These are phyloP conservation scores for Leucosporidium creatinivorum DNA, from an alignment of 768 basidiomycete genomes.

Conservation along the genomic window DNA sequence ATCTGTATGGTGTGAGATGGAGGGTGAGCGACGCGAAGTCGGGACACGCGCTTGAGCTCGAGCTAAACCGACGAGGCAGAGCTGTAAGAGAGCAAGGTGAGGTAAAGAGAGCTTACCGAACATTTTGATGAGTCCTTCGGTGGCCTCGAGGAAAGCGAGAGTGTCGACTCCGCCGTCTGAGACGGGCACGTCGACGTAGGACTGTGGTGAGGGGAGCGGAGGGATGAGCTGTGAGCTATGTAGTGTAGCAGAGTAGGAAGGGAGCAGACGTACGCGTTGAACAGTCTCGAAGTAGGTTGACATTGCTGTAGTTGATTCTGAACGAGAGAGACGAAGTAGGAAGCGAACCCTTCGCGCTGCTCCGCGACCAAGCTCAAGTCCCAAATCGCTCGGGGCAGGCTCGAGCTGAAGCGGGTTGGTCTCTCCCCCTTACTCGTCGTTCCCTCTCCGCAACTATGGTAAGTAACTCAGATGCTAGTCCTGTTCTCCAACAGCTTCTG, in stretches of 20 bases:
- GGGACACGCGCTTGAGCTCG: neutral
- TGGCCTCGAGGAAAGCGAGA: conserved; percentile 73
- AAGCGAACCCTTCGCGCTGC: neutral
- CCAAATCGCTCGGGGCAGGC: no score
- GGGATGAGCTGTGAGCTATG: neutral
- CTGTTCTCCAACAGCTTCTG: no score
- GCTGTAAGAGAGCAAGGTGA: neutral
- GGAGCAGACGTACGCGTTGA: conserved; percentile 16
- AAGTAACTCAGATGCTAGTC: no score
- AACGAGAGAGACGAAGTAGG: neutral
- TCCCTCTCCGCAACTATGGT: no score
- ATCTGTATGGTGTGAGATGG: conserved; percentile 48
- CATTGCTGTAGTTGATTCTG: neutral
- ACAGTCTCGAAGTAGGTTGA: conserved; percentile 39
- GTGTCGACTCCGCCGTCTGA: conserved; percentile 86
- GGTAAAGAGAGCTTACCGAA: conserved; percentile 53
- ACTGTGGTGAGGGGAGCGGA: conserved; percentile 49
- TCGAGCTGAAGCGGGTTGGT: no score
- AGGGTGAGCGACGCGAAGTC: neutral
- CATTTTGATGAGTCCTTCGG: conserved; percentile 76
- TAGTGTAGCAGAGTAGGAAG: neutral
- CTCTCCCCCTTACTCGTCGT: no score
- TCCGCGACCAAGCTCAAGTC: no score
- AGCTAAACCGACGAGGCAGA: neutral
- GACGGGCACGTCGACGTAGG: conserved; percentile 83